A percentile compares a stretch with the other conserved stretches of the same genome.
These are phyloP conservation scores for Gynandropsis gynandra DNA, from an alignment of 345 rosid genomes.

Conservation along the genomic window DNA sequence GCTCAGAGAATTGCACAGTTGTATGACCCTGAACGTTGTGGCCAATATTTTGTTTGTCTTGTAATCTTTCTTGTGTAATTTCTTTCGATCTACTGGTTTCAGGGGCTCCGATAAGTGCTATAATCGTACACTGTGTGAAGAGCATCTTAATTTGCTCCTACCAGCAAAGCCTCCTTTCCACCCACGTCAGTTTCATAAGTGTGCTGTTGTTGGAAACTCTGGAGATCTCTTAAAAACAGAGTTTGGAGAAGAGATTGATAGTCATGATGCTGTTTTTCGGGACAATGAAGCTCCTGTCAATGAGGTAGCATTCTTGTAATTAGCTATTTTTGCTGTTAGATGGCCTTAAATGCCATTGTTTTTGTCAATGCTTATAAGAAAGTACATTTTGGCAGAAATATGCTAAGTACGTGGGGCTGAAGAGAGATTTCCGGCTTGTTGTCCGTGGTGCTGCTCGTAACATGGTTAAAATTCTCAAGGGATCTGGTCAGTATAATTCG, in stretches of 20 bases:
- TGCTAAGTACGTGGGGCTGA: constrained; percentile 81
- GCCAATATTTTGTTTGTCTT: too few species aligned
- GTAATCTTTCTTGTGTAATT: constrained; percentile 14
- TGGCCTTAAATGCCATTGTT: not conserved
- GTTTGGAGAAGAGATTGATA: constrained; percentile 86
- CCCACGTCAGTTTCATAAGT: constrained; percentile 70
- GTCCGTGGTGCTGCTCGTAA: constrained; percentile 98
- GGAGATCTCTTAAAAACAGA: constrained; percentile 85
- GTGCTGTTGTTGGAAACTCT: constrained; percentile 96
- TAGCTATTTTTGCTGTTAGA: not conserved
- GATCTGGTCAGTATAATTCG: constrained; percentile 51
- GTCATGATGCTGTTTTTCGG: constrained; percentile 87
- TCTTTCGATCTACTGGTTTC: constrained; percentile 18
- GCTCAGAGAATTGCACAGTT: constrained; percentile 87
- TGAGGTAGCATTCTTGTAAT: constrained; percentile 38
- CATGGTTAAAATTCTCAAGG: constrained; percentile 74
- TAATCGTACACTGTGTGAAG: constrained; percentile 80
- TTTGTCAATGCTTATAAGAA: constrained; percentile 20
- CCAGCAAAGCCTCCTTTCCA: constrained; percentile 85
- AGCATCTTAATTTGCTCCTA: constrained; percentile 69
- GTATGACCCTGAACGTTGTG: constrained; percentile 38
- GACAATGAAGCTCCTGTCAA: constrained; percentile 97
- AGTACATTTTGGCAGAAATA: constrained; percentile 46
- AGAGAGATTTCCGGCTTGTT: constrained; percentile 93
- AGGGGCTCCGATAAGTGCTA: constrained; percentile 88